Base-by-base conservation (phyloP, 768 basidiomycete genomes). In the Polyporus arcularius region DNA sequence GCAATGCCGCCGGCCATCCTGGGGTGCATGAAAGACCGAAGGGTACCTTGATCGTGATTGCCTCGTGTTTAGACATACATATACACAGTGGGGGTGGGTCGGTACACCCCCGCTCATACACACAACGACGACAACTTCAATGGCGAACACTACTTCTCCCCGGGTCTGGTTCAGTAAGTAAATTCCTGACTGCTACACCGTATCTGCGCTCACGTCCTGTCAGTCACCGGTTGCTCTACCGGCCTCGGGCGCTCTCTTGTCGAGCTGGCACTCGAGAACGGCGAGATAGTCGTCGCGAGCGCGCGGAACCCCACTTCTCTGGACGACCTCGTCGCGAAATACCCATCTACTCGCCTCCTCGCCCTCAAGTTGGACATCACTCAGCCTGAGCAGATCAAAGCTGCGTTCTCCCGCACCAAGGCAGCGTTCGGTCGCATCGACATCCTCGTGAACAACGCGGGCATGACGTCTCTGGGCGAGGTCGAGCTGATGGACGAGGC, bases 391-490 rank as follows among this genome's bases (percentile, higher is more conserved):
- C 56, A 65, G 18, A 55, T 71, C 41, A 18, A 18, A 0, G 59
- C 35, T n/a, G 69, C 65, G 0, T 71, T 71, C 51, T 40, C 58
- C 8, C n/a, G 52, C 18, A 65, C 63, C 4, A 47, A 43, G 28
- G 55, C 48, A 5, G 38, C 48, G 0, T 70, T 68, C 49, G 69
- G 65, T 3, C 61, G 63, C 12, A 48, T 72, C 45, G 71, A 72
- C 55, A 62, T 72, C 10, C 68, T 72, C n/a, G 61, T 65, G 52
- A 72, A 68, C 57, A 72, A 72, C 31, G 71, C 69, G 4, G 71
- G 68, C 8, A 63, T 57, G 21, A 35, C 21, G 4, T 16, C 58
- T 4, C 11, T 66, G 5, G 65, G 61, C 4, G 69, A 69, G 39
- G 50, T 65, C 7, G 70, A 72, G 55, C 64, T 45, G 26, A 61